These are phyloP conservation scores for Kluyveromyces siamensis DNA, from an alignment of 805 yeast genomes.

Conservation along the genomic window DNA sequence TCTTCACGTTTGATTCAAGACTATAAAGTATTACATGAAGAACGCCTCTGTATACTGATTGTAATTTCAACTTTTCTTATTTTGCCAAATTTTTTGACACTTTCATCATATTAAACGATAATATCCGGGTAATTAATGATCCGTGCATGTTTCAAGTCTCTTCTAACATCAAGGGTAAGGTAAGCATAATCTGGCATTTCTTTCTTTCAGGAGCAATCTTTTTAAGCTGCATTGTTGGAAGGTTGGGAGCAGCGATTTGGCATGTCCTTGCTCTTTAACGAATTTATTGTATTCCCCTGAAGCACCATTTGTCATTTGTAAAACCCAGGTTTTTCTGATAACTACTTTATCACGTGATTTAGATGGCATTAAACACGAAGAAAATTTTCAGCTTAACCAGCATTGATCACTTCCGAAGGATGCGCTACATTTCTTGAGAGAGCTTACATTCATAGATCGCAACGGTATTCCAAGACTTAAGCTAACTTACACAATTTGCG, in stretches of 20 bases:
- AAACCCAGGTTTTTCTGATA: no score
- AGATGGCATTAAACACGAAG: neutral
- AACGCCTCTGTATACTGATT: neutral
- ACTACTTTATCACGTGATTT: neutral
- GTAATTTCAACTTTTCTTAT: neutral
- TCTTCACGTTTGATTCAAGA: neutral
- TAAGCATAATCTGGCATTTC: no score
- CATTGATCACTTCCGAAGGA: neutral
- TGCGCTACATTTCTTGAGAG: neutral
- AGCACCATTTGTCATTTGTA: no score
- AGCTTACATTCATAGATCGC: neutral
- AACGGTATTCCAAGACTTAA: neutral
- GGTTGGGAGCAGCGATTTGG: no score
- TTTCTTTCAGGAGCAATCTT: no score
- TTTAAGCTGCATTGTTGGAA: no score
- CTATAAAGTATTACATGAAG: no score
- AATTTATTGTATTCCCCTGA: no score
- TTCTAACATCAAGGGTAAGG: neutral
- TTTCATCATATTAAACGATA: neutral
- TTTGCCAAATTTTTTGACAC: neutral
- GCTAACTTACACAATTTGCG: neutral
- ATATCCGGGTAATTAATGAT: neutral
- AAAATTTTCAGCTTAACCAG: neutral
- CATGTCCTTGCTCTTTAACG: no score
- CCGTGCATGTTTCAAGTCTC: neutral